phyloP scores from a whole-genome alignment of 2,329 filamentous ascomycete genomes.

The Lachnellula occidentalis region DNA sequence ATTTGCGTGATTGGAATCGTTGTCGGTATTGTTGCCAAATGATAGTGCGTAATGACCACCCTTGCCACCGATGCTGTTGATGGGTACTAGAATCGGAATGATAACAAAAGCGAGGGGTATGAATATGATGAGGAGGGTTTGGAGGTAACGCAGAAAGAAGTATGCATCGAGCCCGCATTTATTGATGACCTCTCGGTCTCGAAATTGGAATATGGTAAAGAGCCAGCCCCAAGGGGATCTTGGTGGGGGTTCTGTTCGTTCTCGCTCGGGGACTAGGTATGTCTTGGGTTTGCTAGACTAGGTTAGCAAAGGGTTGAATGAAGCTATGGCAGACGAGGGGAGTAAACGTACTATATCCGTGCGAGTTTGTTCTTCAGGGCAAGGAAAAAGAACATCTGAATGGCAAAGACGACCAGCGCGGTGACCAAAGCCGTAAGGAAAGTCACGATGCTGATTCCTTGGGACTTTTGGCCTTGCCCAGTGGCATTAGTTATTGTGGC shows the following conservation, averaged over 20 bases:
- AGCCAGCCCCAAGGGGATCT: slow-evolving; percentile 44
- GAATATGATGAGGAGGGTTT: slow-evolving; percentile 86
- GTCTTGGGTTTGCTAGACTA: slow-evolving; percentile 67
- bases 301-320: slow-evolving; percentile 10
- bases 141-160: slow-evolving; percentile 90
- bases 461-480: slow-evolving; percentile 20
- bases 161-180: slow-evolving; percentile 96
- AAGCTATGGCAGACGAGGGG: background rate
- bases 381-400: slow-evolving; percentile 64
- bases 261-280: slow-evolving; percentile 78
- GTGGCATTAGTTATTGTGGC: background rate
- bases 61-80: slow-evolving; percentile 71
- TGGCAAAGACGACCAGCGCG: slow-evolving; percentile 28
- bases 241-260: slow-evolving; percentile 73
- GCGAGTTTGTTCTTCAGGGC: slow-evolving; percentile 72
- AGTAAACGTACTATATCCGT: slow-evolving; percentile 67
- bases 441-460: slow-evolving; percentile 29
- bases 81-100: slow-evolving; percentile 76
- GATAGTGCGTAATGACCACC: slow-evolving; percentile 40
- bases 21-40: slow-evolving; percentile 30
- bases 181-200: slow-evolving; percentile 79
- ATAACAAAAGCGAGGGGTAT: slow-evolving; percentile 73
- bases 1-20: slow-evolving; percentile 17
- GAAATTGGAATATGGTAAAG: slow-evolving; percentile 58
- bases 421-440: slow-evolving; percentile 30